Percentiles rank a stretch among this genome's conserved stretches.
Evolutionary conservation across 345 rosid species (phyloP).

Genomic region (Gossypium australe): DNA sequence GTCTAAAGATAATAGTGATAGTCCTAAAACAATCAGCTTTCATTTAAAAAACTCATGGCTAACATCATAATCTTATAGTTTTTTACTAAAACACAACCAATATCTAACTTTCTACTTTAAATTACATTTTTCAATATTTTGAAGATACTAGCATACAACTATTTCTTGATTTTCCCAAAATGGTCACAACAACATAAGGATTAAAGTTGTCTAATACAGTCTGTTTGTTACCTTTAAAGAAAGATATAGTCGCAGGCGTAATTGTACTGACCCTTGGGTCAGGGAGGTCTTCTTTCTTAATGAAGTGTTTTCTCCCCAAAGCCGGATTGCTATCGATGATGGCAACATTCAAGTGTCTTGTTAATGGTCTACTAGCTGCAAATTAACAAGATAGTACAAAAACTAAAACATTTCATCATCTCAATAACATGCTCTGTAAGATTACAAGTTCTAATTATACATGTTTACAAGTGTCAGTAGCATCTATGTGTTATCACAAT

Average conservation of each 20-base stretch:
- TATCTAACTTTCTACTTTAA: background rate
- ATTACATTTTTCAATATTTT: background rate
- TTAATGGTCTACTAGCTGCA: slow-evolving; percentile 77
- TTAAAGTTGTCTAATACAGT: background rate
- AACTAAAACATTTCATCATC: background rate
- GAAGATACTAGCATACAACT: background rate
- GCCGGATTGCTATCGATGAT: slow-evolving; percentile 87
- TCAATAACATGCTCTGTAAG: background rate
- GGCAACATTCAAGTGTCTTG: slow-evolving; percentile 76
- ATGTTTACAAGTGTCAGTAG: background rate
- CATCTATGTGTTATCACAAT: background rate
- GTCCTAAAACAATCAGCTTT: background rate
- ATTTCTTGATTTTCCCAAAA: background rate
- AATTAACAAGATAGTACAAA: slow-evolving; percentile 2
- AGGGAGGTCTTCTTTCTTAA: slow-evolving; percentile 65
- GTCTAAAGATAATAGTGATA: background rate
- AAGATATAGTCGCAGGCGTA: slow-evolving; percentile 76
- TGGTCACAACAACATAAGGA: background rate
- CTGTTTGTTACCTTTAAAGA: slow-evolving; percentile 62
- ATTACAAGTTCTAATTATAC: background rate
- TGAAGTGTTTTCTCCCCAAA: slow-evolving; percentile 36
- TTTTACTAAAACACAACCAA: background rate
- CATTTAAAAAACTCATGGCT: background rate
- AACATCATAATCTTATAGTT: background rate
- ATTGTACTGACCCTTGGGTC: slow-evolving; percentile 94